Evolutionary conservation across 1,284 basidiomycete species (phyloP), one percentile per base, ranked within the genome.

Genomic region (Leccinum griseonigrum): DNA sequence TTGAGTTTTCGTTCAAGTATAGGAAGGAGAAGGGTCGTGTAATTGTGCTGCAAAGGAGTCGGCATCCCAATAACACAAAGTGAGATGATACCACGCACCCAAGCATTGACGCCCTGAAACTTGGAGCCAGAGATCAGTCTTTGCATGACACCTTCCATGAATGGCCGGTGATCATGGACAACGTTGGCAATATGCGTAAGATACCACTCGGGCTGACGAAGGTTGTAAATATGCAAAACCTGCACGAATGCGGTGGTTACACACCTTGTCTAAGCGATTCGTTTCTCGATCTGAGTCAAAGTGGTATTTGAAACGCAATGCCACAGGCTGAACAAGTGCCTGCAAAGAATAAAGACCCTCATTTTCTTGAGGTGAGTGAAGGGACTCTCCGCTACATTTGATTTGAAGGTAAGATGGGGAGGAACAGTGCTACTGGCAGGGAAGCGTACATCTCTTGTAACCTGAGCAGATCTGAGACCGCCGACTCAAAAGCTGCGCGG

Each of bases 281-380:
- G 97, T 99, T 64, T 88, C 85, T 38, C 94, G 82, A 13, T 85
- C 81, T 0, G 92, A 87, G 65, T 98, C 95, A 69, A 99, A 99
- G 71, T 99, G 97, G 74, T 92, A 99, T 68, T 91, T 93, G 81
- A 98, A 99, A 26, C 97, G 86, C 54, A 95, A 78, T 2, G 91
- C 82, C 54, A 99, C 83, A 0, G 95, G 93, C 60, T 90, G 85
- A 2, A 95, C 82, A n/a, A 99, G 84, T 0, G 92, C 89, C 69
- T 94, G 88, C 9, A 98, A 72, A 2, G 95, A 85, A 74, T 95
- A 92, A 57, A 95, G 71, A 1, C 88, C 85, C 60, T 83, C 78
- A 58, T 78, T 80, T 63, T 78, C 75, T 40, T 31, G 67, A 60
- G 26, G 51, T 50, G 59, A 50, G 53, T 66, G 56, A 66, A 70